Evolutionary conservation across 2,329 filamentous ascomycete species (phyloP).

Genomic region (Aspergillus texensis): DNA sequence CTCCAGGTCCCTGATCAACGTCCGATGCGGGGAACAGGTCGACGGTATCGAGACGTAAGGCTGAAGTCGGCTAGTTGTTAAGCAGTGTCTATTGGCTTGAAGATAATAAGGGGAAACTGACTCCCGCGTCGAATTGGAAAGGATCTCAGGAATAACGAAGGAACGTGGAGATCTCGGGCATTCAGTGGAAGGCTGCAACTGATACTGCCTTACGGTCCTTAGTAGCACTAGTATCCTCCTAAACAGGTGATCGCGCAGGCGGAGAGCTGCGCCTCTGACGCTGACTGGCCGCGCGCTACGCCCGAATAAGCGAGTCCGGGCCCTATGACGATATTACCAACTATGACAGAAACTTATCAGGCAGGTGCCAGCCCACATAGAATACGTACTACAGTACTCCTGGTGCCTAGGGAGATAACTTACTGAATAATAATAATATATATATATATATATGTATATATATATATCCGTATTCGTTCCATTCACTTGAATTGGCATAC

Average conservation of each 20-base stretch:
- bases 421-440: background rate
- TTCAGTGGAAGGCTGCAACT: slow-evolving; percentile 22
- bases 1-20: slow-evolving; percentile 4
- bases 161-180: background rate
- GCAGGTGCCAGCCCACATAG: background rate
- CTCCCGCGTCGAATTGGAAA: background rate
- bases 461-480: background rate
- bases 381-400: background rate
- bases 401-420: background rate
- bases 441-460: background rate
- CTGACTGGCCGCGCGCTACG: slow-evolving; percentile 17
- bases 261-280: slow-evolving; percentile 17
- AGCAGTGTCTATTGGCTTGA: background rate
- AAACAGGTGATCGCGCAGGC: slow-evolving; percentile 21
- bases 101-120: background rate
- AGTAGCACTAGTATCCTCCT: background rate
- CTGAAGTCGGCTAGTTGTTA: background rate
- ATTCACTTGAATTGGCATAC: background rate
- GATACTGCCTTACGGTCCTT: slow-evolving; percentile 4
- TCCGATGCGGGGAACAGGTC: slow-evolving; percentile 16
- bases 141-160: background rate
- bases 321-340: slow-evolving; percentile 10
- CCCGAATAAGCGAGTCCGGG: slow-evolving; percentile 19
- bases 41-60: slow-evolving; percentile 5
- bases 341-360: background rate